These are phyloP conservation scores for Rhododendron griersonianum DNA, from an alignment of 148 eudicot species.

Conservation along the genomic window DNA sequence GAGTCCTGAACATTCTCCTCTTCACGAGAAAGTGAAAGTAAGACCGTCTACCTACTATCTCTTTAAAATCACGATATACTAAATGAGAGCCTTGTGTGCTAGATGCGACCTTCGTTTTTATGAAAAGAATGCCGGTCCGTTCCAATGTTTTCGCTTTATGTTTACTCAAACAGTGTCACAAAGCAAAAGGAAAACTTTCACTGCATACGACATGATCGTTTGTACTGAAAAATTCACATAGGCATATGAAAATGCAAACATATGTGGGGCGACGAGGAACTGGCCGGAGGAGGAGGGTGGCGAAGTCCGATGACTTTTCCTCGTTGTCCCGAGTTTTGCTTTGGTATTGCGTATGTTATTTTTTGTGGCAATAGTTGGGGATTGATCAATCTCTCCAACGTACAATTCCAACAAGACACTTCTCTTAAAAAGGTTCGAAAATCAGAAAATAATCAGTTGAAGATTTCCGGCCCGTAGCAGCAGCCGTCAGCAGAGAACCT, in stretches of 20 bases:
- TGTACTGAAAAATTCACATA: neutral
- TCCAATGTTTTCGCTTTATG: neutral
- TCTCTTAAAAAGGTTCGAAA: too few relatives aligned
- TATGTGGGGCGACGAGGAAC: neutral
- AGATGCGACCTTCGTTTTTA: neutral
- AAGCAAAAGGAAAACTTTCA: neutral
- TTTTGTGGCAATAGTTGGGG: constrained; percentile 15
- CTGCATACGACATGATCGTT: neutral
- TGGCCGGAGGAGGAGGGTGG: constrained; percentile 19
- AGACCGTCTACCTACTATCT: neutral
- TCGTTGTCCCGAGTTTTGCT: constrained; percentile 10
- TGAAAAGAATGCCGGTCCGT: neutral
- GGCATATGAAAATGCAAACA: too few relatives aligned
- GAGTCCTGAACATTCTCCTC: neutral
- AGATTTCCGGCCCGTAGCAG: constrained; percentile 25
- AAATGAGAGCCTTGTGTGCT: too few relatives aligned
- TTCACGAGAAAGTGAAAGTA: neutral
- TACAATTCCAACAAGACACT: neutral
- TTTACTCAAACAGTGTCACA: neutral
- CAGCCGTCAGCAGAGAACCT: constrained; percentile 34
- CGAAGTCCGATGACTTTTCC: constrained; percentile 13
- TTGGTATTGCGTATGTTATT: neutral
- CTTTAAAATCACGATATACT: neutral
- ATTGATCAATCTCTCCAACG: constrained; percentile 45
- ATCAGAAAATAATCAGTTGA: neutral